These are phyloP conservation scores for Knoxia roxburghii DNA, from an alignment of 257 asterid species.

Conservation along the genomic window DNA sequence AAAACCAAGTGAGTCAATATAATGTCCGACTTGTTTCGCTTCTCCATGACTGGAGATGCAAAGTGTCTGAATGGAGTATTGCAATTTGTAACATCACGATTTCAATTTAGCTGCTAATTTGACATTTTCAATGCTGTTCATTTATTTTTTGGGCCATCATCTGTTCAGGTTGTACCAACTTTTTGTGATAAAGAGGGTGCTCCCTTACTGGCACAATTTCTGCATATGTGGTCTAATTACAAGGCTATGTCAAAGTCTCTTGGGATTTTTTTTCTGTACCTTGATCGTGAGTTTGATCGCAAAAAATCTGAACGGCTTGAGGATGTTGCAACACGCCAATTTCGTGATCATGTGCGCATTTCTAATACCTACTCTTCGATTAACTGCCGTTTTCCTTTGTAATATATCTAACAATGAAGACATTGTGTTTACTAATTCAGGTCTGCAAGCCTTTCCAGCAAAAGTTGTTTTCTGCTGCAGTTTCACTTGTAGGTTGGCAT, in stretches of 20 bases:
- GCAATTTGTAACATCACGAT: background rate
- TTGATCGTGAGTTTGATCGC: constrained; percentile 15
- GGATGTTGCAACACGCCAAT: constrained; percentile 13
- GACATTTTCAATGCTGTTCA: background rate
- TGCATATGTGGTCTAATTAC: constrained; percentile 18
- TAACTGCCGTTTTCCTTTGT: background rate
- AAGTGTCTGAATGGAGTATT: background rate
- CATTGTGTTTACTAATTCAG: constrained; percentile 14
- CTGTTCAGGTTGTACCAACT: constrained; percentile 22
- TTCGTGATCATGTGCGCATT: constrained; percentile 16
- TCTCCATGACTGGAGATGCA: background rate
- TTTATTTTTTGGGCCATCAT: background rate
- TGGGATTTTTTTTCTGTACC: constrained; percentile 20
- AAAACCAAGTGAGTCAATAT: background rate
- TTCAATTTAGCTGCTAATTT: background rate
- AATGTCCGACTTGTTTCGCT: background rate
- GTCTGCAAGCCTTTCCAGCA: constrained; percentile 19
- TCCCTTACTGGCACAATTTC: constrained; percentile 15
- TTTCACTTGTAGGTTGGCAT: constrained; percentile 8
- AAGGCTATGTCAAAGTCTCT: constrained; percentile 23
- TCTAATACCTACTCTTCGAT: background rate
- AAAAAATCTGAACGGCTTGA: constrained; percentile 14
- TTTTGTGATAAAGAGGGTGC: constrained; percentile 18
- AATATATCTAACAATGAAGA: background rate
- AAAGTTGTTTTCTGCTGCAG: constrained; percentile 17